phyloP scores from a whole-genome alignment of 2,329 filamentous ascomycete species.

The Grosmannia huntii region DNA sequence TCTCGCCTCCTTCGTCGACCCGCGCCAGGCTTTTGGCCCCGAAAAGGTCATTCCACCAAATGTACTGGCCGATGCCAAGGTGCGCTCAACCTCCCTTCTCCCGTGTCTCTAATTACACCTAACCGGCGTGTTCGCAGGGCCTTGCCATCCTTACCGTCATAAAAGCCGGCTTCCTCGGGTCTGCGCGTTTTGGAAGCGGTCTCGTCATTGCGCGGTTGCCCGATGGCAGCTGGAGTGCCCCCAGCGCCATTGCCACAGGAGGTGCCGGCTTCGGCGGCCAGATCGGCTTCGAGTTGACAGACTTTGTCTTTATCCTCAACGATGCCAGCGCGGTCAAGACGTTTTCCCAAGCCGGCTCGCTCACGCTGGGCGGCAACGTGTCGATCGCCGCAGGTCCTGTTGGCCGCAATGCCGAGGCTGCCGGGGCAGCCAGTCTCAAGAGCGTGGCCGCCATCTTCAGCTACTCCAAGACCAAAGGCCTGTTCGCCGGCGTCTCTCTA shows the following conservation, averaged over 20 bases:
- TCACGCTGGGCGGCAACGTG: conserved; percentile 92
- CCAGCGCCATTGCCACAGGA: conserved; percentile 66
- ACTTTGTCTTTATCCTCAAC: conserved; percentile 98
- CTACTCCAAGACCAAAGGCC: conserved; percentile 94
- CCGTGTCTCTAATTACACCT: background rate
- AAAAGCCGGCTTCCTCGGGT: conserved; percentile 77
- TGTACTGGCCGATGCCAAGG: conserved; percentile 84
- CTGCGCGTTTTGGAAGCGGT: conserved; percentile 68
- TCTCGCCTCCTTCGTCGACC: conserved; percentile 86
- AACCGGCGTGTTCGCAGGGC: conserved; percentile 32
- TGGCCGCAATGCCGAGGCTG: conserved; percentile 89
- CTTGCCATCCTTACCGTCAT: conserved; percentile 77
- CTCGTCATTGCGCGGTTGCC: conserved; percentile 68
- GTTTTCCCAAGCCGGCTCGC: conserved; percentile 80
- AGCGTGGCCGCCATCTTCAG: conserved; percentile 87
- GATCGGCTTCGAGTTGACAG: conserved; percentile 77
- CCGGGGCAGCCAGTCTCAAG: conserved; percentile 81
- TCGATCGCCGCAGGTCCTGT: conserved; percentile 90
- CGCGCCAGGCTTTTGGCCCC: conserved; percentile 81
- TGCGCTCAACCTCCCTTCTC: conserved; percentile 18
- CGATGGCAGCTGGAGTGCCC: conserved; percentile 70
- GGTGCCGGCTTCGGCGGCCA: conserved; percentile 77
- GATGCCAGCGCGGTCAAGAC: conserved; percentile 80
- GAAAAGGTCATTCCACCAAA: conserved; percentile 94
- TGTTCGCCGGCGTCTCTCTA: conserved; percentile 90